A percentile compares a stretch with the other conserved stretches of the same genome.
Conservation (phyloP, 1,284 basidiomycete species). For the Vanrija humicola region DNA sequence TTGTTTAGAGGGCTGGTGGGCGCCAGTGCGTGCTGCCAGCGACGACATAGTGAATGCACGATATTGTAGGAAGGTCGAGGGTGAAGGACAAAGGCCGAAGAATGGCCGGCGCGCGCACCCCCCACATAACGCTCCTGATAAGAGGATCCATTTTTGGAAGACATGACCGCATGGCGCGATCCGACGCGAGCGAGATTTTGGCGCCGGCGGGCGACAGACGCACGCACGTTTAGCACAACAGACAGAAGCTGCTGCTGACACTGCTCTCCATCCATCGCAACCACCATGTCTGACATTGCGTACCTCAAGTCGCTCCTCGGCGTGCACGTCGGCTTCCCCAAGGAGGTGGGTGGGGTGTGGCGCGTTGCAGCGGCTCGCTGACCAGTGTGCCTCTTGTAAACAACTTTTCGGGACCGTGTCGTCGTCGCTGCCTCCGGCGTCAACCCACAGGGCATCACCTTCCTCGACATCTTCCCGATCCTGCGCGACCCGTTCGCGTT, state of each 20-base stretch:
- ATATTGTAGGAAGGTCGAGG: background rate
- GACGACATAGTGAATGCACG: background rate
- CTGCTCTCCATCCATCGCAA: background rate
- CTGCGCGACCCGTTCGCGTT: constrained; percentile 76
- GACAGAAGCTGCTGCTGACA: background rate
- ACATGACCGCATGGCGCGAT: too few species aligned
- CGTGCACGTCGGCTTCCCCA: constrained; percentile 75
- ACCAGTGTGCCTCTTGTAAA: background rate
- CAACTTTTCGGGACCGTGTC: too few species aligned
- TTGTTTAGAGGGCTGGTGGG: constrained; percentile 40
- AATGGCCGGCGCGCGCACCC: too few species aligned
- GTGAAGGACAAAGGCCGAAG: too few species aligned
- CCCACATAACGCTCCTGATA: too few species aligned
- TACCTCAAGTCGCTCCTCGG: constrained; percentile 65
- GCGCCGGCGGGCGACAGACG: too few species aligned
- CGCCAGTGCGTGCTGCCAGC: background rate
- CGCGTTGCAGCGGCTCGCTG: background rate
- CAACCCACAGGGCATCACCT: constrained; percentile 49
- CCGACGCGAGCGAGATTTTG: too few species aligned
- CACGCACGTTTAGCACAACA: background rate
- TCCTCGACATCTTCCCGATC: constrained; percentile 84
- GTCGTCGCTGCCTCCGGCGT: too few species aligned
- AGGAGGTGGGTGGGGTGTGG: constrained; percentile 59
- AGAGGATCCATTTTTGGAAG: too few species aligned
- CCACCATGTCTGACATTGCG: constrained; percentile 69